Evolutionary conservation across 345 rosid species (phyloP).

Genomic region (Gossypium mustelinum): DNA sequence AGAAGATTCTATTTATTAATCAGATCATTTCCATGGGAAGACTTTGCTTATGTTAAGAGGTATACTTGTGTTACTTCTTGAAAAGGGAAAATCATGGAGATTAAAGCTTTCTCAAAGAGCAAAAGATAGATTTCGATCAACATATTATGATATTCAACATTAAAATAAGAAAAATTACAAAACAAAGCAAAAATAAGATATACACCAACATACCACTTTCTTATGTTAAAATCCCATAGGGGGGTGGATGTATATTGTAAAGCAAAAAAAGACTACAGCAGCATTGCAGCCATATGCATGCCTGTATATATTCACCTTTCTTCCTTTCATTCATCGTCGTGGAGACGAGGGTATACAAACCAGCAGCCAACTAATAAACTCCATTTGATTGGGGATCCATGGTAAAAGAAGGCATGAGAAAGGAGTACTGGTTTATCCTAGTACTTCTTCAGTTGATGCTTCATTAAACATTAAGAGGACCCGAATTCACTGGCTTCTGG

Average conservation of each 20-base stretch:
- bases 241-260: neutral
- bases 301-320: neutral
- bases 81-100: neutral
- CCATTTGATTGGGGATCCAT: neutral
- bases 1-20: too few species aligned
- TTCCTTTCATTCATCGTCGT: neutral
- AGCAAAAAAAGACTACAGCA: neutral
- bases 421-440: neutral
- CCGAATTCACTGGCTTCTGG: conserved; percentile 58
- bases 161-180: neutral
- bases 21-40: too few species aligned
- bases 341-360: neutral
- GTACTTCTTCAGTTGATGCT: neutral
- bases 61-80: neutral
- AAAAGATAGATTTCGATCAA: neutral
- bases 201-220: neutral
- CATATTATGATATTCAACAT: neutral
- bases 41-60: too few species aligned
- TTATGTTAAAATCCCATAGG: neutral
- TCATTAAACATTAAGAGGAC: conserved; percentile 43
- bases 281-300: conserved; percentile 14
- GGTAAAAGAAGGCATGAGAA: neutral
- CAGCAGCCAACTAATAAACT: neutral
- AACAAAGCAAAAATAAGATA: neutral
- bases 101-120: neutral